Evolutionary conservation across 2,329 filamentous ascomycete species (phyloP), one percentile per base, ranked within the genome.

Genomic region (Verticillium zaregamsianum): DNA sequence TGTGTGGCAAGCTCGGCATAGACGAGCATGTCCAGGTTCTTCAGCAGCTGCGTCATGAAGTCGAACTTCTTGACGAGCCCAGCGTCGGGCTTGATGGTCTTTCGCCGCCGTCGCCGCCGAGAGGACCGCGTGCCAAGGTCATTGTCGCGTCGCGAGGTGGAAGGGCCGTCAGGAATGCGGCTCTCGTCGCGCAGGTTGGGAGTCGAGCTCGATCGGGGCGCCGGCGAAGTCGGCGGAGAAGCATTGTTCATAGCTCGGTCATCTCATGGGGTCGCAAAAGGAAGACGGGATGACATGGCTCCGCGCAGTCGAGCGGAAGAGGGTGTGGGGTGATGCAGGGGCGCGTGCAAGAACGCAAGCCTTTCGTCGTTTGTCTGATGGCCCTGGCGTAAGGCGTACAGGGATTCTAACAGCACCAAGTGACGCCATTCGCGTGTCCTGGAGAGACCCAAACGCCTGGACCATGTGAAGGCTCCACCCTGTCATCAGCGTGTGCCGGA

Each of bases 1-100:
- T 90, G 68, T 54, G 83, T 80, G 68, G 85, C 87, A 61, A 90
- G 77, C 76, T 90, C 86, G 49, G 82, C 84, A 71, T 87, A 88
- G 57, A 89, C 82, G 55, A 89, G 69, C 68, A 83, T 81, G 75
- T 90, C 87, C 62, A 90, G 76, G 64, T 81, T 85, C 68, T 79
- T 78, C 67, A 87, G 82, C 63, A 90, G 77, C 66, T 87, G 82
- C 49, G 80, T 84, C 67, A 88, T 74, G 70, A 89, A 87, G 65
- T 84, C 75, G 61, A 86, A 76, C 78, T 88, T 88, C 73, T 82
- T 87, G 62, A 76, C 73, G 68, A 85, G 73, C 66, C 81, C 72
- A 59, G 76, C 74, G 59, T 77, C 73, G 59, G 73, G 72, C 62
- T 72, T 75, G 68, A 72, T 76, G 60, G 72, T 75, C 68, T 69